phyloP scores from a whole-genome alignment of 2,329 filamentous ascomycete genomes.

The Iodosphaeria phyllophila region DNA sequence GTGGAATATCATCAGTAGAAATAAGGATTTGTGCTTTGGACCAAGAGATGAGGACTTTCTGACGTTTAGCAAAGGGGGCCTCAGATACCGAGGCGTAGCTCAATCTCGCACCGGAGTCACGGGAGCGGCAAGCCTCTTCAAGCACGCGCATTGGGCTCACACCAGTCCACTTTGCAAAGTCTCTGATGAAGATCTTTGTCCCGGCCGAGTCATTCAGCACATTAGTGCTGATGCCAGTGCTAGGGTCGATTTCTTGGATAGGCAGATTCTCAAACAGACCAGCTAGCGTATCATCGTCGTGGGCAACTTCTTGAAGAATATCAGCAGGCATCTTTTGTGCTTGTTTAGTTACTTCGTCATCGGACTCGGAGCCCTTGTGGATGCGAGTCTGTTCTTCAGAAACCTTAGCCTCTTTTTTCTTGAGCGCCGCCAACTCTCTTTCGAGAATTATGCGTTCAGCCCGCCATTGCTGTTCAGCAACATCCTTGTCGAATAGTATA shows the following conservation, averaged over 20 bases:
- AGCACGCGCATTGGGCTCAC: conserved; percentile 57
- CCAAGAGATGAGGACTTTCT: conserved; percentile 61
- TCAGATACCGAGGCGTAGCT: conserved; percentile 52
- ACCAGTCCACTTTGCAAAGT: conserved; percentile 73
- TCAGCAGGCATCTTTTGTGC: conserved; percentile 40
- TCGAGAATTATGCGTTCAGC: conserved; percentile 38
- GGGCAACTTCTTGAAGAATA: conserved; percentile 36
- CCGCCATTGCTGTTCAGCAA: conserved; percentile 49
- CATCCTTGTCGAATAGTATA: conserved; percentile 50
- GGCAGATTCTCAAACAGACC: conserved; percentile 43
- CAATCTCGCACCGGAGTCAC: conserved; percentile 52
- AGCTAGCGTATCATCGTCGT: conserved; percentile 27
- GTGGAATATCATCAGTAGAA: conserved; percentile 16
- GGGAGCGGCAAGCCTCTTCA: conserved; percentile 75
- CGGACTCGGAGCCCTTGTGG: conserved; percentile 11
- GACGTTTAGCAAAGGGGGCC: conserved; percentile 56
- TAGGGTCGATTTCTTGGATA: conserved; percentile 36
- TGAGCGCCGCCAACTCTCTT: conserved; percentile 35
- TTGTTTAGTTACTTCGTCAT: conserved; percentile 30
- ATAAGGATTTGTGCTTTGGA: conserved; percentile 46
- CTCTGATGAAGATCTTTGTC: conserved; percentile 43
- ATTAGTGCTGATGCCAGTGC: conserved; percentile 37
- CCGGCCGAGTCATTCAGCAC: conserved; percentile 33
- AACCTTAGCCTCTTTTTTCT: conserved; percentile 19
- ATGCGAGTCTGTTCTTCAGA: conserved; percentile 11